A percentile compares a stretch with the other conserved stretches of the same genome.
Conservation (phyloP, 2,329 filamentous ascomycete genomes). For the Lecanicillium sp. region DNA sequence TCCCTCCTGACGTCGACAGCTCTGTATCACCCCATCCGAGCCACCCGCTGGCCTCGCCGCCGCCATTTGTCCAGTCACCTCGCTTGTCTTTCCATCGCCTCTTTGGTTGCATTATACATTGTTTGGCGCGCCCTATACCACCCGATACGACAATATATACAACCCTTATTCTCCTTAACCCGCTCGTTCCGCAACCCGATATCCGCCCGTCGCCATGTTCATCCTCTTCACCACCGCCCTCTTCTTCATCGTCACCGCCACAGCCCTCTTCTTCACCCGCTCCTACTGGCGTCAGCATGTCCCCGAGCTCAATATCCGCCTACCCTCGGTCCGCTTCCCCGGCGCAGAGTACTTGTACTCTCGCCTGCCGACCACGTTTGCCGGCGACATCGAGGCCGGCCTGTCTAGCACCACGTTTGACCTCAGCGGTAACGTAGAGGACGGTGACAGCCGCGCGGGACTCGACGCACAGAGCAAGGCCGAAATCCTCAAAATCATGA, state of each 20-base stretch:
- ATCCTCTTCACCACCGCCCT: constrained; percentile 72
- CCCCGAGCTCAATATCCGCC: constrained; percentile 40
- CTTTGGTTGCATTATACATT: too few species aligned
- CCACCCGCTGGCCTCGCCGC: too few species aligned
- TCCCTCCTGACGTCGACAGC: too few species aligned
- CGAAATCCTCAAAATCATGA: constrained; percentile 87
- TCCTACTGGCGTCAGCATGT: constrained; percentile 66
- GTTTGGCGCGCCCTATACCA: too few species aligned
- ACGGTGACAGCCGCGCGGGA: constrained; percentile 70
- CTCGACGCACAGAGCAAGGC: constrained; percentile 74
- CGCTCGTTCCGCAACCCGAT: background rate
- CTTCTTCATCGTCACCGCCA: constrained; percentile 62
- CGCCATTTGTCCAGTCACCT: too few species aligned
- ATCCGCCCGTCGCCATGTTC: constrained; percentile 54
- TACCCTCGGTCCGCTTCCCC: constrained; percentile 23
- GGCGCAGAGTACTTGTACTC: constrained; percentile 62
- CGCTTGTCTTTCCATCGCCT: too few species aligned
- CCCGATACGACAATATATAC: too few species aligned
- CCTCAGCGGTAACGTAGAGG: constrained; percentile 69
- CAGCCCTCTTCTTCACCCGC: constrained; percentile 75
- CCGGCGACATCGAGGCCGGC: constrained; percentile 79
- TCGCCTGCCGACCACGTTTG: constrained; percentile 69
- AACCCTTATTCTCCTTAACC: too few species aligned
- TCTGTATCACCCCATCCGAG: too few species aligned
- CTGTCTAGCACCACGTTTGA: constrained; percentile 80